A percentile compares a stretch with the other conserved stretches of the same genome.
Conservation (phyloP, 2,329 filamentous ascomycete genomes). For the Neobulgaria alba region DNA sequence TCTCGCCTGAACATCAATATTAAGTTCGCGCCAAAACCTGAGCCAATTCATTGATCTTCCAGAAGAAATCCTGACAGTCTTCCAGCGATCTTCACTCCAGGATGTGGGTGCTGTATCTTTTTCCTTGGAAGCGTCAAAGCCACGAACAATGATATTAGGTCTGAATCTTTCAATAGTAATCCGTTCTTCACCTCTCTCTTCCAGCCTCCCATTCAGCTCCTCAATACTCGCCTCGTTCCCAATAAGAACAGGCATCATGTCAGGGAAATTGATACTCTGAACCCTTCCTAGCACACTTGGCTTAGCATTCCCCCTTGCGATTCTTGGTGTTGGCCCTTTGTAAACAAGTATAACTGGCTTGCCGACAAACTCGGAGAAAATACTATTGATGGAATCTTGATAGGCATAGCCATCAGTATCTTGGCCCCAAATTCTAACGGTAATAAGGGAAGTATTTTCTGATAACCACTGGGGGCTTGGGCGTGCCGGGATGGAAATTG, state of each 20-base stretch:
- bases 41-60: no score
- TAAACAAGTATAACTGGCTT: slow-evolving; percentile 49
- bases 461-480: no score
- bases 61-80: slow-evolving; percentile 47
- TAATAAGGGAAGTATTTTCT: no score
- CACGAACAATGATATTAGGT: slow-evolving; percentile 53
- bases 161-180: slow-evolving; percentile 54
- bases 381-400: no score
- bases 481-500: no score
- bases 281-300: slow-evolving; percentile 43
- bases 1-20: no score
- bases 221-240: slow-evolving; percentile 45
- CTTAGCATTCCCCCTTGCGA: slow-evolving; percentile 46
- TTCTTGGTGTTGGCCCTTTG: slow-evolving; percentile 49
- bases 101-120: slow-evolving; percentile 31
- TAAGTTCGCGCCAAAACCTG: no score
- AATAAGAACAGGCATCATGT: slow-evolving; percentile 48
- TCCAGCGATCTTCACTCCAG: slow-evolving; percentile 58
- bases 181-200: slow-evolving; percentile 32
- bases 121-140: slow-evolving; percentile 18
- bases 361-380: no score
- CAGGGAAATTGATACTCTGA: slow-evolving; percentile 48
- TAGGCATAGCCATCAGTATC: no score
- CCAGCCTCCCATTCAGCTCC: slow-evolving; percentile 48
- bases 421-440: no score